Conservation (phyloP, 441 rosid genomes). For the Gossypium lobatum region DNA sequence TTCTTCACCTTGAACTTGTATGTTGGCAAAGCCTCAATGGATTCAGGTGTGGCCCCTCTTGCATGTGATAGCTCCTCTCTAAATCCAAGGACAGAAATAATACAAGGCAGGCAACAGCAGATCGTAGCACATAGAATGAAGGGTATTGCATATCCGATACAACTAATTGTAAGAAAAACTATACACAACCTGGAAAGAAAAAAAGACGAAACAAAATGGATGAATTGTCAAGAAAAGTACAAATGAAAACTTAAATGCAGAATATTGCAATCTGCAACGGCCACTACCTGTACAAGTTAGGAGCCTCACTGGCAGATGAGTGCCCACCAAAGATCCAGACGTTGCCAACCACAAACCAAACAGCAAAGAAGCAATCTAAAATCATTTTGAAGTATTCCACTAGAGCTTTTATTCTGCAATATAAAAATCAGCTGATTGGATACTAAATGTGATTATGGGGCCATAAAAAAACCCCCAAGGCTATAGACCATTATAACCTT, state of each 20-base stretch:
- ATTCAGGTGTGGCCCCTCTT: constrained; percentile 88
- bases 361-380: constrained; percentile 93
- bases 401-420: constrained; percentile 71
- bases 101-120: constrained; percentile 95
- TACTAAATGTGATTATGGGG: neutral
- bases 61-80: constrained; percentile 86
- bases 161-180: constrained; percentile 89
- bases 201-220: neutral
- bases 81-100: constrained; percentile 81
- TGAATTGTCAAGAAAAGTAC: constrained; percentile 6
- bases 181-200: constrained; percentile 71
- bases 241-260: neutral
- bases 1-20: constrained; percentile 78
- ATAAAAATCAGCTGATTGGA: constrained; percentile 12
- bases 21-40: constrained; percentile 81
- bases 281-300: constrained; percentile 86
- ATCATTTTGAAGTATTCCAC: constrained; percentile 93
- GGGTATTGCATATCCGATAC: constrained; percentile 97
- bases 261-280: neutral
- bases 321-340: constrained; percentile 99
- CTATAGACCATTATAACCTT: neutral
- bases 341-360: constrained; percentile 98
- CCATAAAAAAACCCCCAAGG: neutral
- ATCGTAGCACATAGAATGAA: constrained; percentile 93
- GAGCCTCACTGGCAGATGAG: constrained; percentile 81